Evolutionary conservation across 257 asterid species (phyloP).

Genomic region (Ocimum tenuiflorum): DNA sequence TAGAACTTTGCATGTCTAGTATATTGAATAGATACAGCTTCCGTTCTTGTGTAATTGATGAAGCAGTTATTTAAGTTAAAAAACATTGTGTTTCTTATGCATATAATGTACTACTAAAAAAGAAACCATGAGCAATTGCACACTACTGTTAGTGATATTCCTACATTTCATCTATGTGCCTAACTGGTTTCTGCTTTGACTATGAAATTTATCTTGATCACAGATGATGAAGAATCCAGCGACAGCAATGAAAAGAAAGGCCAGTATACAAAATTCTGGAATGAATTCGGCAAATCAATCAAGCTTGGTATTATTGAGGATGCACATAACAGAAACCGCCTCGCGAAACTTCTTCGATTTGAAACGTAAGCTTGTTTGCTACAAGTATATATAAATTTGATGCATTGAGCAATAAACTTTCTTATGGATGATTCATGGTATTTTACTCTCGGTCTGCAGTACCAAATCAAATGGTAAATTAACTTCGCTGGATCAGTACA

Average conservation of each 20-base stretch:
- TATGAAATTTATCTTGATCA: constrained; percentile 9
- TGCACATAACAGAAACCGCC: constrained; percentile 80
- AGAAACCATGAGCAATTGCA: no score
- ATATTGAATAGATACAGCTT: neutral
- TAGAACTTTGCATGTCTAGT: neutral
- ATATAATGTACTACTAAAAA: no score
- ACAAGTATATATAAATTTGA: neutral
- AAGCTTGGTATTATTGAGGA: constrained; percentile 91
- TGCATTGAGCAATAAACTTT: neutral
- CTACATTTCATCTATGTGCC: constrained; percentile 34
- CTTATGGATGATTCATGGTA: neutral
- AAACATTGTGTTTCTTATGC: neutral
- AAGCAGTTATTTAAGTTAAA: neutral
- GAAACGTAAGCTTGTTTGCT: constrained; percentile 49
- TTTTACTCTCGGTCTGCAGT: constrained; percentile 37
- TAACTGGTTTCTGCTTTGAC: constrained; percentile 40
- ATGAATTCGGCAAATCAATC: constrained; percentile 88
- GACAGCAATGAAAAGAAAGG: constrained; percentile 76
- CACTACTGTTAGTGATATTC: no score
- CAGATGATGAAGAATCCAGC: constrained; percentile 71
- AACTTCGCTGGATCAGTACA: constrained; percentile 85
- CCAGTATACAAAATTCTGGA: constrained; percentile 79
- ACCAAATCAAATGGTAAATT: constrained; percentile 86
- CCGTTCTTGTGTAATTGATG: neutral
- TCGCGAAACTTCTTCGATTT: constrained; percentile 82